Evolutionary conservation across 2,329 filamentous ascomycete genomes (phyloP).

Genomic region (Ambrosiella xylebori): DNA sequence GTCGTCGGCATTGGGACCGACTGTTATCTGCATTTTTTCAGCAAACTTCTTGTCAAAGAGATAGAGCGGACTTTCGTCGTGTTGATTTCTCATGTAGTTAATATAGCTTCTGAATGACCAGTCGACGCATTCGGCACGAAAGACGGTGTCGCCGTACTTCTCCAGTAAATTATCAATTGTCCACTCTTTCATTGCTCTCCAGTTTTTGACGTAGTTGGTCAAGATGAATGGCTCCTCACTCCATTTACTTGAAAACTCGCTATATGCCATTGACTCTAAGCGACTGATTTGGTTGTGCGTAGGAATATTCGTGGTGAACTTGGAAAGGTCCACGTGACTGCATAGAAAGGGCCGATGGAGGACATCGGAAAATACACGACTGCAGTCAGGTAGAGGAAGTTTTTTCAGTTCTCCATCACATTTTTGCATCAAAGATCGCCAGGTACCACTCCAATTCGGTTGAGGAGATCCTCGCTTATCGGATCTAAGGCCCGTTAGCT

Average conservation of each 20-base stretch:
- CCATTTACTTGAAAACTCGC: constrained; percentile 62
- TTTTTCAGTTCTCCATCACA: constrained; percentile 29
- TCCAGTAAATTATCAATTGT: constrained; percentile 46
- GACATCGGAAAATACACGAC: constrained; percentile 72
- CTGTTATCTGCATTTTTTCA: constrained; percentile 60
- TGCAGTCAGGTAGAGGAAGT: constrained; percentile 46
- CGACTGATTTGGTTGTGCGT: constrained; percentile 53
- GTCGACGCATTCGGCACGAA: constrained; percentile 84
- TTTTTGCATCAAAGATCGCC: constrained; percentile 62
- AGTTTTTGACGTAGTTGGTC: constrained; percentile 61
- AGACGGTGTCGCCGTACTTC: constrained; percentile 49
- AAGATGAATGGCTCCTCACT: constrained; percentile 72
- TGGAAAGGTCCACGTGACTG: constrained; percentile 51
- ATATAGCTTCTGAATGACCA: constrained; percentile 73
- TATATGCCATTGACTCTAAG: constrained; percentile 48
- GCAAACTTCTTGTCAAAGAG: constrained; percentile 79
- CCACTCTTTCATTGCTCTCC: constrained; percentile 67
- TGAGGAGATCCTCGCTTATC: constrained; percentile 9
- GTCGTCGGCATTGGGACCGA: constrained; percentile 33
- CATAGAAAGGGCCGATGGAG: constrained; percentile 84
- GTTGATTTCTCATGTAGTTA: constrained; percentile 61
- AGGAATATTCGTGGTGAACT: constrained; percentile 57
- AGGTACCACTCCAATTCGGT: constrained; percentile 26
- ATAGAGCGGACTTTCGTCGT: constrained; percentile 80
- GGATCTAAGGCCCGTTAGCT: constrained; percentile 14